Evolutionary conservation across 148 eudicot genomes (phyloP), one percentile per base, ranked within the genome.

Genomic region (Fagopyrum esculentum): DNA sequence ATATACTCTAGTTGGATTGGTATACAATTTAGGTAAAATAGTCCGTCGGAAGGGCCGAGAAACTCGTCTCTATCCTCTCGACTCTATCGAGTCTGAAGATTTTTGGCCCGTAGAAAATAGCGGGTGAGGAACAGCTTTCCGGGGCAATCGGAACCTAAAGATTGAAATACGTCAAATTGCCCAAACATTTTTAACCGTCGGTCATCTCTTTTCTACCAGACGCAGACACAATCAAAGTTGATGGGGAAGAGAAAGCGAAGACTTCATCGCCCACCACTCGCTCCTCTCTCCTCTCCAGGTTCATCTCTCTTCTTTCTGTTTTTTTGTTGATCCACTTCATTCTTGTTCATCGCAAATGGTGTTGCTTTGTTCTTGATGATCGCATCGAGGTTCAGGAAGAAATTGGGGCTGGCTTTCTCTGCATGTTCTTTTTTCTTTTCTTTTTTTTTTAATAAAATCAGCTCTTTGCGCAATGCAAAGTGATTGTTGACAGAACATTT

Each of bases 241-340:
- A 66, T 66, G 71, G 71, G 71, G 71, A 66, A 66, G 71, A 66
- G 71, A 66, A 66, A 66, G 19, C 71, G 71, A 66, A 66, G 71
- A 66, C 17, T 66, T 15, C 46, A 66, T 66, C 47, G 46, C 71
- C 71, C 71, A 35, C 71, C 71, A 66, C 15, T 66, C 47, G 71
- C 71, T 66, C 47, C 10, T 66, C 71, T 66, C 71, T 66, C 71
- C 71, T 3, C 71, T 40, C 17, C 71, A 66, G 71, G 71, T 66
- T 40, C 12, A 13, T 66, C 71, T 66, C 71, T 61, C 5, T 61
- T 59, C 26, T 22, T 3, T 51, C 2, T 12, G 15, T 4, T 29
- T 43, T 43, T 35, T 29, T 40, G 71, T 35, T 35, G 6, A 35
- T 12, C 16, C 71, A 66, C 0, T 40, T 66, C 0, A 63, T 43